Base-by-base conservation (phyloP, 2,329 filamentous ascomycete species). In the Colletotrichum sp. region DNA sequence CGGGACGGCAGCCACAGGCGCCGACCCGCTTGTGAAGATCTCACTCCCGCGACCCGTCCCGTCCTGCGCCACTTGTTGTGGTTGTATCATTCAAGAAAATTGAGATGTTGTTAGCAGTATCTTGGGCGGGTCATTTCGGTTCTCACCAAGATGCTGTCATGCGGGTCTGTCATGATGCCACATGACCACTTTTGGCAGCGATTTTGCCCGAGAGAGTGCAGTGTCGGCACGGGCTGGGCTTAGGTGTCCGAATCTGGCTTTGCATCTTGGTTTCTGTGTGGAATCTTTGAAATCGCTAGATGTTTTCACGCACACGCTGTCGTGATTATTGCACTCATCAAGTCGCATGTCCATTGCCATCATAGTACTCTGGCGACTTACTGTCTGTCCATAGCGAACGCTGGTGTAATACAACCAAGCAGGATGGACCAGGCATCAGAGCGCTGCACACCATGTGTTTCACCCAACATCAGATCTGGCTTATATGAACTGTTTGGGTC, bases 31-130 rank as follows among this genome's bases (percentile, higher is more conserved):
- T 15, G 30, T 15, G 21, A 32, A 4, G 60, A n/a, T 59, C 30
- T 39, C 0, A 5, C 16, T 39, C n/a, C 34, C n/a, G 59, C 59
- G 18, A 62, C 13, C 28, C 59, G 59, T 64, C 30, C 32, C 32
- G 30, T 39, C 0, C 6, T 26, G 55, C 24, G 59, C 26, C 28
- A 30, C 59, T 0, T 26, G 5, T 9, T 16, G 6, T 6, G 6
- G 5, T 5, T 18, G 30, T 8, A 3, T 6, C 2, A 4, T 4
- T 3, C 26, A n/a, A 28, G 15, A 8, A 1, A 21, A 13, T 0
- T 24, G 44, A 13, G 44, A 13, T 3, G 0, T 21, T 24, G n/a
- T 21, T 3, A 13, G n/a, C n/a, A 52, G n/a, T 21, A 12, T 59
- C 16, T n/a, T 28, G 13, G 8, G 16, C 15, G n/a, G 55, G 2